A percentile compares a stretch with the other conserved stretches of the same genome.
These are phyloP conservation scores for Ophiostoma perfectum DNA, from an alignment of 2,329 filamentous ascomycete species.

Conservation along the genomic window DNA sequence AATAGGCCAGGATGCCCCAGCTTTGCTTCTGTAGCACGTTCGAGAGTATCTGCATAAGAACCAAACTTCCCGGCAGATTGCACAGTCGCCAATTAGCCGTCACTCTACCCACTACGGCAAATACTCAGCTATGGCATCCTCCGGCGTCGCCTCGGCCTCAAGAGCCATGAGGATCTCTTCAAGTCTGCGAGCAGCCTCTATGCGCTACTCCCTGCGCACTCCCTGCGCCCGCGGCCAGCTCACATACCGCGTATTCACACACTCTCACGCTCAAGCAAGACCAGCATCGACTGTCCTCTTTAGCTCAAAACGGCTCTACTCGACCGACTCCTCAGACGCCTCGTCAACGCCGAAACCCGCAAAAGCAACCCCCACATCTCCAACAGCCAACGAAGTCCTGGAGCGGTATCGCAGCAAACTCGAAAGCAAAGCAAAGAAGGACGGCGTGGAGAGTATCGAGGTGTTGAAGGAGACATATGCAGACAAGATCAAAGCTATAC, in stretches of 20 bases:
- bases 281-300: neutral
- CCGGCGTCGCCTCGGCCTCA: neutral
- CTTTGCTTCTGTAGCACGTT: too few relatives aligned
- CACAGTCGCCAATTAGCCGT: too few relatives aligned
- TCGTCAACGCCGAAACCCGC: neutral
- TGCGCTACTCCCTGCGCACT: neutral
- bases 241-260: neutral
- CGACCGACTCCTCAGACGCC: neutral
- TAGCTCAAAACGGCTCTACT: neutral
- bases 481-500: slow-evolving; percentile 70
- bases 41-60: too few relatives aligned
- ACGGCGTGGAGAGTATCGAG: slow-evolving; percentile 64
- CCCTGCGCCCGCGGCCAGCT: neutral
- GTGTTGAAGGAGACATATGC: slow-evolving; percentile 77
- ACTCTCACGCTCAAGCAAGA: neutral
- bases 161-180: neutral
- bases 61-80: too few relatives aligned
- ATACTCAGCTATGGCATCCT: neutral
- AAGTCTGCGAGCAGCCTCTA: neutral
- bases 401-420: slow-evolving; percentile 89
- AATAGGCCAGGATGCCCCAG: neutral
- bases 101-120: neutral
- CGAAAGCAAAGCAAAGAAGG: slow-evolving; percentile 68
- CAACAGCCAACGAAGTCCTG: slow-evolving; percentile 50
- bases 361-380: neutral